Conservation (phyloP, 192 early-diverging fungal species). For the Podila verticillata region DNA sequence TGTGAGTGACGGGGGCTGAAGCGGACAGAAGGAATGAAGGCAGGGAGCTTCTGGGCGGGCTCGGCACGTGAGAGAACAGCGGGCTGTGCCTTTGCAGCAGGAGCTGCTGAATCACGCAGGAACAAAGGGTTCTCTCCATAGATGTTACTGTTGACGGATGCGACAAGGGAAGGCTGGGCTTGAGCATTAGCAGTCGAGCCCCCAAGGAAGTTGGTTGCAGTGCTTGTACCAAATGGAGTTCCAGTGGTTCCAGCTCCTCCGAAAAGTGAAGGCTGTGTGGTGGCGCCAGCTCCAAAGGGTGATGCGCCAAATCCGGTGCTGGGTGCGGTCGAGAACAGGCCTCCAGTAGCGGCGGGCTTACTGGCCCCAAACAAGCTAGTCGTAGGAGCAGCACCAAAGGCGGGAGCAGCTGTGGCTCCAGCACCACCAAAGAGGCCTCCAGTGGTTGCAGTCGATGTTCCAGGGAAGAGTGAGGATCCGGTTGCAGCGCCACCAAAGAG, state of each 20-base stretch:
- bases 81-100: constrained; percentile 33
- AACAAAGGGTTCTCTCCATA: constrained; percentile 91
- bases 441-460: constrained; percentile 10
- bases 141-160: constrained; percentile 85
- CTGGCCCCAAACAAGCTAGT: constrained; percentile 31
- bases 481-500: constrained; percentile 50
- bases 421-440: constrained; percentile 44
- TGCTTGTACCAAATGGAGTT: constrained; percentile 26
- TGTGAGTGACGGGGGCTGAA: constrained; percentile 76
- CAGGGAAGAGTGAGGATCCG: constrained; percentile 41
- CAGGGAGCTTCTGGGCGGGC: constrained; percentile 69
- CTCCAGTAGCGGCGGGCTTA: constrained; percentile 25
- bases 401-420: constrained; percentile 36
- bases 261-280: constrained; percentile 17
- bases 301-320: constrained; percentile 23
- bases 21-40: constrained; percentile 75
- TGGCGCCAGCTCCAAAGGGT: constrained; percentile 18
- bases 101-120: constrained; percentile 59
- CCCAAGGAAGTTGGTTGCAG: constrained; percentile 53
- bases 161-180: constrained; percentile 64
- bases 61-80: constrained; percentile 48
- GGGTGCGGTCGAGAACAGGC: constrained; percentile 7
- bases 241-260: constrained; percentile 19
- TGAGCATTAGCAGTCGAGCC: constrained; percentile 52
- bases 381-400: constrained; percentile 19